These are phyloP conservation scores for Podospora tetraspora DNA, from an alignment of 495 filamentous ascomycete species.

Conservation along the genomic window DNA sequence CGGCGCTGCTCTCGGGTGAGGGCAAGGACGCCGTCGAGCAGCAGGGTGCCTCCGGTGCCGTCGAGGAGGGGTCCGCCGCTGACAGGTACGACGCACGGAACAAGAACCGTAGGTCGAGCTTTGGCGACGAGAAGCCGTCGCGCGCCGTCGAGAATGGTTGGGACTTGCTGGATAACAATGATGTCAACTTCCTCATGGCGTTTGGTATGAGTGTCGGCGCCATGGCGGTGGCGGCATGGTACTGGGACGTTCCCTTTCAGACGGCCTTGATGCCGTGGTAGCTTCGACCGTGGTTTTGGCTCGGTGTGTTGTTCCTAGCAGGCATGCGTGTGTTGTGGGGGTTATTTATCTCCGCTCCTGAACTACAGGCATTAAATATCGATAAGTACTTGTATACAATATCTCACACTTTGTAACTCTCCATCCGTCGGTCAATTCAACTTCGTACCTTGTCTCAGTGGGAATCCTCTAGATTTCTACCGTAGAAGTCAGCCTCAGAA, in stretches of 20 bases:
- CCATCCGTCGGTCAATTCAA: no score
- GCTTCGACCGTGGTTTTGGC: not conserved
- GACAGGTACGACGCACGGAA: constrained; percentile 39
- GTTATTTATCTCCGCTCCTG: not conserved
- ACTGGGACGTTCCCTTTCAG: constrained; percentile 44
- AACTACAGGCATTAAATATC: not conserved
- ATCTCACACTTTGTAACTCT: no score
- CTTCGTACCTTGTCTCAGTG: no score
- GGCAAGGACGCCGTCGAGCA: constrained; percentile 35
- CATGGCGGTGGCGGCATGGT: constrained; percentile 58
- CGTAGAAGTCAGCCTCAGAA: no score
- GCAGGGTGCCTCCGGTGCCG: constrained; percentile 18
- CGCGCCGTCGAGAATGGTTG: constrained; percentile 65
- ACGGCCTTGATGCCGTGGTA: constrained; percentile 27
- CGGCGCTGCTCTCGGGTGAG: constrained; percentile 30
- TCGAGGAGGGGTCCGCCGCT: constrained; percentile 21
- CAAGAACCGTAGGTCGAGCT: constrained; percentile 43
- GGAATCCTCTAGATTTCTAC: no score
- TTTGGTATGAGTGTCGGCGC: constrained; percentile 69
- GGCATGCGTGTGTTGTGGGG: not conserved
- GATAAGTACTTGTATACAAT: not conserved
- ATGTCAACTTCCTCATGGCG: constrained; percentile 89
- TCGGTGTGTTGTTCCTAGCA: not conserved
- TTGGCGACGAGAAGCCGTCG: constrained; percentile 56
- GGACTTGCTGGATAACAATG: constrained; percentile 87